Evolutionary conservation across 2,329 filamentous ascomycete species (phyloP).

Genomic region (Aurifilum marmelostoma): DNA sequence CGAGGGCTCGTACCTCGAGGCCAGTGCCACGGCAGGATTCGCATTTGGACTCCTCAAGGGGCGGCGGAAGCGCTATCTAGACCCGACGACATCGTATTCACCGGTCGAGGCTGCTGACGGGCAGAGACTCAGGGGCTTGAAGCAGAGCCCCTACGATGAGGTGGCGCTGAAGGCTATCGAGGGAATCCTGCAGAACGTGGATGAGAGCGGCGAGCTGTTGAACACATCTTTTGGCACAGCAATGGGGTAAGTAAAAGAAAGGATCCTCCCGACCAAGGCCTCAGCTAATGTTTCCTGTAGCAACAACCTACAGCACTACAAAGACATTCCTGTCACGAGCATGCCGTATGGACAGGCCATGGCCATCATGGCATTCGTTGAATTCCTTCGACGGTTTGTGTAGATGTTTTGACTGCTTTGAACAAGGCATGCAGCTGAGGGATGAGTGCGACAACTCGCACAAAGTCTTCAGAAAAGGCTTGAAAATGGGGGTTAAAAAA

Average conservation of each 20-base stretch:
- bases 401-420: conserved; percentile 25
- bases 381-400: conserved; percentile 66
- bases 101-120: conserved; percentile 23
- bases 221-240: conserved; percentile 79
- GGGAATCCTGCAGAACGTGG: conserved; percentile 69
- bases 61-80: conserved; percentile 70
- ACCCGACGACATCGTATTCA: conserved; percentile 44
- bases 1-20: conserved; percentile 74
- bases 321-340: conserved; percentile 73
- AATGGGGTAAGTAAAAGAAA: conserved; percentile 58
- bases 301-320: conserved; percentile 72
- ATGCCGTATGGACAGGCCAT: conserved; percentile 88
- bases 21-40: conserved; percentile 79
- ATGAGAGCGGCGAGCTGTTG: conserved; percentile 67
- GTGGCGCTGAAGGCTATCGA: conserved; percentile 68
- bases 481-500: too few relatives aligned
- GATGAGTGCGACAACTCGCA: neutral
- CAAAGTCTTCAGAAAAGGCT: neutral
- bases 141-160: conserved; percentile 49
- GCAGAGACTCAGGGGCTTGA: conserved; percentile 16
- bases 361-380: conserved; percentile 80
- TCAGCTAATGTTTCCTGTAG: conserved; percentile 13
- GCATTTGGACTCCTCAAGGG: conserved; percentile 80
- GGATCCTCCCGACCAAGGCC: neutral
- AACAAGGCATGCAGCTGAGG: neutral